Conservation (phyloP, 768 basidiomycete genomes). For the Leccinum uliginosum region DNA sequence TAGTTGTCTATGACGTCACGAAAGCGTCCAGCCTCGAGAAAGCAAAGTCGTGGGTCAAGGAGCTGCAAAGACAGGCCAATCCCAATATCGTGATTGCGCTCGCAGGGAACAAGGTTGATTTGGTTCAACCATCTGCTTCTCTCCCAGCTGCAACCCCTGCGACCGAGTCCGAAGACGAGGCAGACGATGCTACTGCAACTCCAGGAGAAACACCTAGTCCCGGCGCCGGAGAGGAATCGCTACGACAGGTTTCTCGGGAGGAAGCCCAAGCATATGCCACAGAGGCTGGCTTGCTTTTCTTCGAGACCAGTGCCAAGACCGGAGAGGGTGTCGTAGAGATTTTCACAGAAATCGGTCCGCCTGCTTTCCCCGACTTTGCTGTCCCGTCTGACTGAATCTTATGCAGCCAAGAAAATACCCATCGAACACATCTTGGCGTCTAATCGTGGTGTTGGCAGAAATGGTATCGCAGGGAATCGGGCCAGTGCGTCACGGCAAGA, state of each 20-base stretch:
- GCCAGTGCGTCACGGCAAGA: constrained; percentile 45
- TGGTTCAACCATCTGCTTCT: constrained; percentile 65
- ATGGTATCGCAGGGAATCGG: constrained; percentile 52
- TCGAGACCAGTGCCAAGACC: constrained; percentile 97
- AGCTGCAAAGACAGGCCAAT: constrained; percentile 96
- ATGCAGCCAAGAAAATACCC: constrained; percentile 75
- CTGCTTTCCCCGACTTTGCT: background rate
- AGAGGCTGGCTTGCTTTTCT: constrained; percentile 92
- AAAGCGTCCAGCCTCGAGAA: constrained; percentile 95
- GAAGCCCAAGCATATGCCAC: constrained; percentile 96
- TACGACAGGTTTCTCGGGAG: constrained; percentile 88
- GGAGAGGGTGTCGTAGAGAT: constrained; percentile 94
- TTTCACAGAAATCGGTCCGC: constrained; percentile 95
- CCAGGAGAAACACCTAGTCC: constrained; percentile 65
- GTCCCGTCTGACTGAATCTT: background rate
- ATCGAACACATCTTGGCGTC: constrained; percentile 93
- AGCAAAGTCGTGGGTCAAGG: constrained; percentile 99
- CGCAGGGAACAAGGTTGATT: constrained; percentile 95
- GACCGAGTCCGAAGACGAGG: constrained; percentile 80
- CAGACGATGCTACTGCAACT: constrained; percentile 88
- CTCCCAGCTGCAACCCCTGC: constrained; percentile 40
- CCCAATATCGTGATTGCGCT: constrained; percentile 99
- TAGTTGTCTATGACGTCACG: constrained; percentile 97
- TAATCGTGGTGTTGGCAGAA: constrained; percentile 61
- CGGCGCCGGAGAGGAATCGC: constrained; percentile 55